Evolutionary conservation across 805 yeast species (phyloP).

Genomic region (Candida stauntonica): DNA sequence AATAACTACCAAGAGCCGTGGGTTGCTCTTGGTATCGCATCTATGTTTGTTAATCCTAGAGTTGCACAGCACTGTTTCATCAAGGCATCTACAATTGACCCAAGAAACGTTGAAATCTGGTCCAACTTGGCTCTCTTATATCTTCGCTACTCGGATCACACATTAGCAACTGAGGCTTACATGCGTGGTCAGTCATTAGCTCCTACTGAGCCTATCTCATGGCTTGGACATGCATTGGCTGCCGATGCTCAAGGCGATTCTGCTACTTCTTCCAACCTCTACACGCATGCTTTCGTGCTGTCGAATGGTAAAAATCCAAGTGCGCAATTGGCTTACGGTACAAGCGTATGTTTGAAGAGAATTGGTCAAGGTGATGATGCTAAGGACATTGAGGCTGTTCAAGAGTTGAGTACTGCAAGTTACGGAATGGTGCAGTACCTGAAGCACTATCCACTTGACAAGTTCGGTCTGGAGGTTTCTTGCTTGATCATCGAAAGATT

Average conservation of each 20-base stretch:
- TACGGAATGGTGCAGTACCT: slow-evolving; percentile 63
- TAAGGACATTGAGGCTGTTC: slow-evolving; percentile 53
- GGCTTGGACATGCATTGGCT: slow-evolving; percentile 83
- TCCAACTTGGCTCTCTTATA: slow-evolving; percentile 76
- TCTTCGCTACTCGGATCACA: slow-evolving; percentile 60
- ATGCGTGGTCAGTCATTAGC: slow-evolving; percentile 73
- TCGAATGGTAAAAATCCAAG: slow-evolving; percentile 70
- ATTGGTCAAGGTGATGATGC: slow-evolving; percentile 42
- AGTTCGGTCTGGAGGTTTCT: slow-evolving; percentile 51
- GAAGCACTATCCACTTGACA: slow-evolving; percentile 56
- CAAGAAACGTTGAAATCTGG: slow-evolving; percentile 71
- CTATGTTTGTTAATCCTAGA: slow-evolving; percentile 56
- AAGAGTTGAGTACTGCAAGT: slow-evolving; percentile 62
- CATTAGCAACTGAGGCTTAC: slow-evolving; percentile 70
- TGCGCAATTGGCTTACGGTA: slow-evolving; percentile 70
- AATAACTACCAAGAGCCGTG: slow-evolving; percentile 68
- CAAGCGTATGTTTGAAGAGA: slow-evolving; percentile 46
- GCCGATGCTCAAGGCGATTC: slow-evolving; percentile 46
- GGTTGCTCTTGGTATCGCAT: slow-evolving; percentile 78
- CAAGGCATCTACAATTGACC: slow-evolving; percentile 67
- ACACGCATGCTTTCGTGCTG: slow-evolving; percentile 74
- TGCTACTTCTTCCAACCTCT: slow-evolving; percentile 49
- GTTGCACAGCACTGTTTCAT: slow-evolving; percentile 93
- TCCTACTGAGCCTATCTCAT: slow-evolving; percentile 69
- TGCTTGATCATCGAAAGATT: slow-evolving; percentile 64